A percentile compares a stretch with the other conserved stretches of the same genome.
phyloP scores from a whole-genome alignment of 208 protist species.

The Wallacemonas sp. region DNA sequence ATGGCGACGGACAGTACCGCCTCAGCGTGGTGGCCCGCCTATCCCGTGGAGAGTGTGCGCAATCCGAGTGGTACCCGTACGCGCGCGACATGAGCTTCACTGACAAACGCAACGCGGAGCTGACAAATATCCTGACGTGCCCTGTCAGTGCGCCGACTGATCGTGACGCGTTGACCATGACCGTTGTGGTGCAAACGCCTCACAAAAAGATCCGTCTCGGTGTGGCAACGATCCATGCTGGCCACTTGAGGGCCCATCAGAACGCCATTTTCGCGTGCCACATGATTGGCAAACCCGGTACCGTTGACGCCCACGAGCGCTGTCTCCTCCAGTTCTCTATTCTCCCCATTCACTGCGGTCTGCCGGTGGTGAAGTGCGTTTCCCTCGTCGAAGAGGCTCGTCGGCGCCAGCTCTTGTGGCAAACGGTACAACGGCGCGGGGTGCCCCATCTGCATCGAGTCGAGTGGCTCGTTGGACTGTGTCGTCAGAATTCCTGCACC shows the following conservation, averaged over 20 bases:
- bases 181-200: constrained; percentile 25
- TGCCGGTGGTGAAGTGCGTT: background rate
- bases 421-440: constrained; percentile 8
- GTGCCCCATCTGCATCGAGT: constrained; percentile 30
- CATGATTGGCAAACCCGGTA: constrained; percentile 41
- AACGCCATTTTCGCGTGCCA: constrained; percentile 16
- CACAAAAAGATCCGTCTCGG: constrained; percentile 37
- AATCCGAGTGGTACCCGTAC: constrained; percentile 8
- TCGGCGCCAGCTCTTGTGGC: constrained; percentile 17
- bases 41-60: background rate
- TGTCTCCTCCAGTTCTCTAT: constrained; percentile 35
- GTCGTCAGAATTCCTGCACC: background rate
- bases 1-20: background rate
- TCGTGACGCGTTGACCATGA: constrained; percentile 29
- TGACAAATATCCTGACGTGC: background rate
- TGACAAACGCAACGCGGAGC: background rate
- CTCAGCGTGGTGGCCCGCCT: background rate
- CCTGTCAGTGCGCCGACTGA: too few relatives aligned
- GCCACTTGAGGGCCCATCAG: constrained; percentile 13
- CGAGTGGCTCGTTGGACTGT: constrained; percentile 37
- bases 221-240: constrained; percentile 25
- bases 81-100: background rate
- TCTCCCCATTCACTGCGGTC: background rate
- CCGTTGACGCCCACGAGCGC: constrained; percentile 26
- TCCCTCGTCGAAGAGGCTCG: constrained; percentile 16